Evolutionary conservation across 2,329 filamentous ascomycete genomes (phyloP).

Genomic region (Beauveria rudraprayagi): DNA sequence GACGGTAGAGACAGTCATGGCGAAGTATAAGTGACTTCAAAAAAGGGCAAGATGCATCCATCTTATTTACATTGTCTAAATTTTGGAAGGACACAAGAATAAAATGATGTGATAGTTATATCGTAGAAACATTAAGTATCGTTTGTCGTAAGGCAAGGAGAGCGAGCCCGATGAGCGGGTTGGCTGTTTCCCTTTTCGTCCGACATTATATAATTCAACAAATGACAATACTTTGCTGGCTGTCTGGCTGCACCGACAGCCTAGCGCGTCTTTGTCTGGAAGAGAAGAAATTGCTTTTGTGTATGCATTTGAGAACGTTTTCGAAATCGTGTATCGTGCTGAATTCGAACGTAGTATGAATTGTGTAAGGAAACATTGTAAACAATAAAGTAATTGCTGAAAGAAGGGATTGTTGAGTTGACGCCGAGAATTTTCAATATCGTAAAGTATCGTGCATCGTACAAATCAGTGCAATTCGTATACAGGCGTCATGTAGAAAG

Average conservation of each 20-base stretch:
- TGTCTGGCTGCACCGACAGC: not conserved
- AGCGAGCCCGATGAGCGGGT: not conserved
- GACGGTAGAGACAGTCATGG: not conserved
- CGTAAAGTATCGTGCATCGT: constrained; percentile 2
- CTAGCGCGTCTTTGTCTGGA: not conserved
- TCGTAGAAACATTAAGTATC: constrained; percentile 1
- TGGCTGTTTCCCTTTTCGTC: not conserved
- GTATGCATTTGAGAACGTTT: not conserved
- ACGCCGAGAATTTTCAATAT: not conserved
- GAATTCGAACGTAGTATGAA: not conserved
- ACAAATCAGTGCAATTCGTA: not conserved
- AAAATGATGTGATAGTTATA: constrained; percentile 1
- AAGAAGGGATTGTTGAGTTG: constrained; percentile 4
- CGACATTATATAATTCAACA: constrained; percentile 7
- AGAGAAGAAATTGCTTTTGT: not conserved
- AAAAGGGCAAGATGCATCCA: constrained; percentile 3
- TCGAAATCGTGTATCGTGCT: not conserved
- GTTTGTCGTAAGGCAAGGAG: not conserved
- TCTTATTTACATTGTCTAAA: constrained; percentile 1
- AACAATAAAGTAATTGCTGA: constrained; percentile 11
- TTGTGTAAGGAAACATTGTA: not conserved
- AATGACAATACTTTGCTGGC: not conserved
- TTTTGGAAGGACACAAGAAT: not conserved
- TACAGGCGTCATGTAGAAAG: not conserved
- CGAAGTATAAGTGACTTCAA: not conserved